Evolutionary conservation across 148 eudicot genomes (phyloP).

Genomic region (Cornus florida): DNA sequence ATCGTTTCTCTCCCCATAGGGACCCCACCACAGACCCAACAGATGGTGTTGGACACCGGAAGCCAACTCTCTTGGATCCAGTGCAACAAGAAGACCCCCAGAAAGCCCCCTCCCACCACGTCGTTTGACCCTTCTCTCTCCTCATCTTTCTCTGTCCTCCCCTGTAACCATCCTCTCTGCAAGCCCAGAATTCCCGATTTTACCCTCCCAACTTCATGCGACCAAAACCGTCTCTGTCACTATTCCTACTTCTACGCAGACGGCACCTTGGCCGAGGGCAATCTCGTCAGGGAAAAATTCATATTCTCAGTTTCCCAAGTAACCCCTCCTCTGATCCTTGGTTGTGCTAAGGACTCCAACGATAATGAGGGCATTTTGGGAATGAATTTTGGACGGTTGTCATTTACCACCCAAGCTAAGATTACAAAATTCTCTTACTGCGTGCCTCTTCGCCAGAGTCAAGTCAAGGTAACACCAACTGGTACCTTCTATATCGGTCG

Average conservation of each 20-base stretch:
- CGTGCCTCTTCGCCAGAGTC: conserved; percentile 28
- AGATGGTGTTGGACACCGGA: conserved; percentile 58
- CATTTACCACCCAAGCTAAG: conserved; percentile 47
- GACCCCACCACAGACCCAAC: conserved; percentile 58
- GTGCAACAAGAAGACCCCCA: conserved; percentile 30
- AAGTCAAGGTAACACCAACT: conserved; percentile 7
- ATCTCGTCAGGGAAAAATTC: conserved; percentile 46
- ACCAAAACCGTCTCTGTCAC: conserved; percentile 53
- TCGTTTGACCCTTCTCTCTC: conserved; percentile 56
- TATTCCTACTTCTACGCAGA: conserved; percentile 61
- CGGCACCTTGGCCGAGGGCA: conserved; percentile 57
- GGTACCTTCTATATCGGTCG: conserved; percentile 48
- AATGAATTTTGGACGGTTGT: conserved; percentile 49
- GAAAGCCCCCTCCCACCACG: conserved; percentile 26
- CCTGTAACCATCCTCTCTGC: conserved; percentile 50
- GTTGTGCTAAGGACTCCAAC: conserved; percentile 43
- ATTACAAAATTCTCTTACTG: conserved; percentile 49
- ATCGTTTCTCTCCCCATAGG: conserved; percentile 52
- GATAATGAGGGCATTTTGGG: conserved; percentile 57
- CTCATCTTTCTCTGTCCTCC: conserved; percentile 52
- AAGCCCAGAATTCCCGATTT: conserved; percentile 54
- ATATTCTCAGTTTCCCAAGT: conserved; percentile 35
- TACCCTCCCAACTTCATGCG: conserved; percentile 53
- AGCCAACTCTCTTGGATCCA: conserved; percentile 61
- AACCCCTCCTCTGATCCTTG: conserved; percentile 55